These are phyloP conservation scores for Zasmidium citrigriseum DNA, from an alignment of 2,329 filamentous ascomycete genomes.

Conservation along the genomic window DNA sequence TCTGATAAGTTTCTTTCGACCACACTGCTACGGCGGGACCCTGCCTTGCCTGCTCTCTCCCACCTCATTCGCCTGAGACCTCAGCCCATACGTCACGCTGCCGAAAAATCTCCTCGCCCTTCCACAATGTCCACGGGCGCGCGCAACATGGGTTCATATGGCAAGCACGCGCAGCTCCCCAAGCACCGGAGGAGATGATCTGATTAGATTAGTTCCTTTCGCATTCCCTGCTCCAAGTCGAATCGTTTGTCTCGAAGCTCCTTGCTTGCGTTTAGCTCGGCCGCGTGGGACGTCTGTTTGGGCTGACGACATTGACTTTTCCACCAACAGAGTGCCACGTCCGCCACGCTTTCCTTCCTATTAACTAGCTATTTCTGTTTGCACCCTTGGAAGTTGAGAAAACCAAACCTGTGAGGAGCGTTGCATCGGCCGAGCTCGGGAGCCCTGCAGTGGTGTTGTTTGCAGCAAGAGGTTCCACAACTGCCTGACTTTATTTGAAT, in stretches of 20 bases:
- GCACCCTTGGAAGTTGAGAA: background rate
- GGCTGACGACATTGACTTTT: slow-evolving; percentile 11
- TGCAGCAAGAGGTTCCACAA: background rate
- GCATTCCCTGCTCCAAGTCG: background rate
- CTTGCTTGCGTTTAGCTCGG: background rate
- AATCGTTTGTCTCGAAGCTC: background rate
- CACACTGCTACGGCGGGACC: no score
- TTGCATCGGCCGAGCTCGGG: slow-evolving; percentile 5
- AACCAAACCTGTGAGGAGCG: slow-evolving; percentile 1
- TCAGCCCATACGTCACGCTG: background rate
- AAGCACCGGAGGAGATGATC: slow-evolving; percentile 1
- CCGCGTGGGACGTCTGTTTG: background rate
- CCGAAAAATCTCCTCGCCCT: background rate
- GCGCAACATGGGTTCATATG: slow-evolving; percentile 41
- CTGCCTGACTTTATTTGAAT: slow-evolving; percentile 2
- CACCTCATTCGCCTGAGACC: slow-evolving; percentile 3
- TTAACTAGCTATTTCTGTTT: background rate
- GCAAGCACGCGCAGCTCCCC: background rate
- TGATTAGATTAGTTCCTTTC: slow-evolving; percentile 4
- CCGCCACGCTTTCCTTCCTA: background rate
- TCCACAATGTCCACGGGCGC: slow-evolving; percentile 44
- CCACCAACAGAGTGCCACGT: background rate
- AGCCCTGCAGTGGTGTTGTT: slow-evolving; percentile 2
- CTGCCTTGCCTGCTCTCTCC: no score
- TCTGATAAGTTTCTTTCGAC: background rate